phyloP scores from a whole-genome alignment of 768 basidiomycete genomes.

The Kwoniella newhampshirensis region DNA sequence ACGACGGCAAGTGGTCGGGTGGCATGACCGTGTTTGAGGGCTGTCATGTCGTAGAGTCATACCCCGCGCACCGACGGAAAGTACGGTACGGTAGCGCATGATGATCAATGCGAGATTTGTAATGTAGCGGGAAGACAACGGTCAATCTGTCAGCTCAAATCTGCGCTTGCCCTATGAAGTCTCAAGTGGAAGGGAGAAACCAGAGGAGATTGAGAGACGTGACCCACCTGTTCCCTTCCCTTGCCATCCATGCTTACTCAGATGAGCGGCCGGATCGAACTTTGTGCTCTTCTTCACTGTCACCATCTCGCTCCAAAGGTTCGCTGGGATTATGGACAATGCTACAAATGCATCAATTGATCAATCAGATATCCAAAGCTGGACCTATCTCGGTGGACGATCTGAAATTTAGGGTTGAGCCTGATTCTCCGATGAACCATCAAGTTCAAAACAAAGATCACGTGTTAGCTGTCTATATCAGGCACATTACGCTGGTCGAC shows the following conservation, averaged over 20 bases:
- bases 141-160: no score
- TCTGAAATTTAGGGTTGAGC: conserved; percentile 13
- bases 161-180: no score
- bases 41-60: no score
- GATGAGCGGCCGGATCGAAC: conserved; percentile 56
- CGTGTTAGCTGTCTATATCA: not conserved
- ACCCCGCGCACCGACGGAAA: no score
- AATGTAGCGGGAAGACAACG: no score
- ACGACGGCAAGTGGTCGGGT: conserved; percentile 71
- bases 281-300: conserved; percentile 12
- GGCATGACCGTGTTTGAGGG: conserved; percentile 79
- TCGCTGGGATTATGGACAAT: not conserved
- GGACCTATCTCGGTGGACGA: conserved; percentile 2
- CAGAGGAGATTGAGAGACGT: not conserved
- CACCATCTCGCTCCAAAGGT: conserved; percentile 7
- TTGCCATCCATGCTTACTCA: conserved; percentile 81
- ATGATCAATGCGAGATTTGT: no score
- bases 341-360: not conserved
- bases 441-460: no score
- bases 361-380: not conserved
- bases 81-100: no score
- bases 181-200: not conserved
- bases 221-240: conserved; percentile 66
- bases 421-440: conserved; percentile 4
- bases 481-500: not conserved